Conservation (phyloP, 139 green algal species). For the Yamagishiella unicocca region DNA sequence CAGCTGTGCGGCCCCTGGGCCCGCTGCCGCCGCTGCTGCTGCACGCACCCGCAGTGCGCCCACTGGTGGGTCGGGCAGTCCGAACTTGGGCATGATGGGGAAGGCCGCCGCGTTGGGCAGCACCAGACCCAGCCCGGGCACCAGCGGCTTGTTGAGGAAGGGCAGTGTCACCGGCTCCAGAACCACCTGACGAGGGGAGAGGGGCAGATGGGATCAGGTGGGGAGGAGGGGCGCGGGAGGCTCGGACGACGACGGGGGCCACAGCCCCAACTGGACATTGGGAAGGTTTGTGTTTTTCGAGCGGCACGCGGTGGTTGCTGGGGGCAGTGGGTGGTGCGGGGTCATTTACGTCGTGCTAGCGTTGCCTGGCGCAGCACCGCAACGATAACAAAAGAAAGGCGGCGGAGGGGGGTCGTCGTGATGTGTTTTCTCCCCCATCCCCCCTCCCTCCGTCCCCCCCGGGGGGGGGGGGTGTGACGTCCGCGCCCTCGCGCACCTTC, state of each 20-base stretch:
- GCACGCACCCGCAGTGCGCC: slow-evolving; percentile 42
- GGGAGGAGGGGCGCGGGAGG: not conserved
- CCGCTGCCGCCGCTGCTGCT: not conserved
- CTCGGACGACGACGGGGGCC: not conserved
- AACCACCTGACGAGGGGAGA: slow-evolving; percentile 8
- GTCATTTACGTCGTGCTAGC: no score
- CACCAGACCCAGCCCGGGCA: slow-evolving; percentile 67
- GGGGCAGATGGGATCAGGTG: not conserved
- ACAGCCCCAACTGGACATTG: no score
- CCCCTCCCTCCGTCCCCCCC: not conserved
- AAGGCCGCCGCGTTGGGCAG: slow-evolving; percentile 80
- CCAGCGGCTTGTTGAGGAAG: slow-evolving; percentile 30
- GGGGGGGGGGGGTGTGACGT: no score
- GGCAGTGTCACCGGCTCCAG: slow-evolving; percentile 22
- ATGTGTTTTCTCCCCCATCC: not conserved
- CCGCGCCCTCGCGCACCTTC: slow-evolving; percentile 39
- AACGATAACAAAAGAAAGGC: no score
- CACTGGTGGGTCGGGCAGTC: slow-evolving; percentile 58
- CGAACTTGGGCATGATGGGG: slow-evolving; percentile 79
- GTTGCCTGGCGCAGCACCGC: no score
- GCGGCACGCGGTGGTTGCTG: no score
- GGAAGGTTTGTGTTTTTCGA: no score
- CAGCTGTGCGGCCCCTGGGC: no score
- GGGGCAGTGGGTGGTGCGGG: no score
- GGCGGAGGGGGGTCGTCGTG: no score